Evolutionary conservation across 805 yeast species (phyloP).

Genomic region (Yarrowia sp.): DNA sequence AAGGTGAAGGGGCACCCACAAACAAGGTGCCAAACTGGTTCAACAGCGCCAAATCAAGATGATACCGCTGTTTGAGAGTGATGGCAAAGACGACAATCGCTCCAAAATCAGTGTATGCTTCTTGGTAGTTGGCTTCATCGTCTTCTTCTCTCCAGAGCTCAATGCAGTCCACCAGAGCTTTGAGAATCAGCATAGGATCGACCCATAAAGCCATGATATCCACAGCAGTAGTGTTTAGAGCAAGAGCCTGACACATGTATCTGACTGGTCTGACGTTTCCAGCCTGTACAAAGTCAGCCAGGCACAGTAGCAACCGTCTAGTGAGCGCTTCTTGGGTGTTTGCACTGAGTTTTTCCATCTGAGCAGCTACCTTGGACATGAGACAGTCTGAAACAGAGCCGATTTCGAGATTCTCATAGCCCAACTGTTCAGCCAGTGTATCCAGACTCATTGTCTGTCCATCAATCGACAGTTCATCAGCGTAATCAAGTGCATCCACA

Average conservation of each 20-base stretch:
- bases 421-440: constrained; percentile 34
- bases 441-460: constrained; percentile 36
- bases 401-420: constrained; percentile 48
- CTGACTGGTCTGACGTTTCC: constrained; percentile 48
- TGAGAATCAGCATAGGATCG: constrained; percentile 46
- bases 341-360: constrained; percentile 49
- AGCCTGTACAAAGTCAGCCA: constrained; percentile 42
- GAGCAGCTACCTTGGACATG: constrained; percentile 49
- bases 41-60: constrained; percentile 31
- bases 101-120: constrained; percentile 67
- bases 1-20: constrained; percentile 27
- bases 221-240: constrained; percentile 45
- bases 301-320: constrained; percentile 38
- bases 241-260: constrained; percentile 53
- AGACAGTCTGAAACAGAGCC: constrained; percentile 53
- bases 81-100: constrained; percentile 51
- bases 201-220: constrained; percentile 46
- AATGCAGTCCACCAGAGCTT: constrained; percentile 50
- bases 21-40: constrained; percentile 9
- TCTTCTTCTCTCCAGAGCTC: constrained; percentile 53
- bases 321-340: constrained; percentile 49
- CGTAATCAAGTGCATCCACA: neutral
- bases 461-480: neutral
- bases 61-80: constrained; percentile 44
- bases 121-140: constrained; percentile 62